Evolutionary conservation across 352 stramenopile genomes (phyloP).

Genomic region (Phytophthora crassamura): DNA sequence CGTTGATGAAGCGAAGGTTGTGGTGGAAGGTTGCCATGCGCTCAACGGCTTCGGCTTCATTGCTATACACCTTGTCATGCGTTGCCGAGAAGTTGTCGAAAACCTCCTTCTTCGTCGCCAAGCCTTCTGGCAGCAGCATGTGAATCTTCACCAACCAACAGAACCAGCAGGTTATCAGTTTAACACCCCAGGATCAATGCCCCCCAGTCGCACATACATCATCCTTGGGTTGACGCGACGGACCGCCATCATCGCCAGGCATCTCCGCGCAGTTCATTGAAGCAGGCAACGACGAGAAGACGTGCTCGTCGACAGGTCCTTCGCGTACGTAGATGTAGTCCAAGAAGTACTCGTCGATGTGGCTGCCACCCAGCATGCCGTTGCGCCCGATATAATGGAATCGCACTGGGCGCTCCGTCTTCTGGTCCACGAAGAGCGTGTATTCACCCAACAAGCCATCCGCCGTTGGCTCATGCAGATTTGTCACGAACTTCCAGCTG

Average conservation of each 20-base stretch:
- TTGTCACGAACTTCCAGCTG: constrained; percentile 84
- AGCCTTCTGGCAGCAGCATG: constrained; percentile 81
- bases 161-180: constrained; percentile 6
- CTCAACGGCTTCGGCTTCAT: constrained; percentile 51
- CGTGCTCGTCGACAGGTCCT: constrained; percentile 64
- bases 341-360: constrained; percentile 92
- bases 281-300: constrained; percentile 73
- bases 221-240: constrained; percentile 57
- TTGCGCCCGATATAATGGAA: constrained; percentile 91
- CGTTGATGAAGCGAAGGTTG: constrained; percentile 88
- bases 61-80: constrained; percentile 69
- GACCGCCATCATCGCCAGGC: constrained; percentile 50
- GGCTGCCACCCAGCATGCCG: constrained; percentile 81
- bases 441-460: constrained; percentile 86
- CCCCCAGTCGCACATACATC: constrained; percentile 53
- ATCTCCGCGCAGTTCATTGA: constrained; percentile 87
- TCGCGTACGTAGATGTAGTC: constrained; percentile 90
- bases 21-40: constrained; percentile 79
- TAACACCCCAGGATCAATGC: constrained; percentile 1
- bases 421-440: constrained; percentile 86
- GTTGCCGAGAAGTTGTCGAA: constrained; percentile 74
- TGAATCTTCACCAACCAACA: constrained; percentile 61
- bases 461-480: constrained; percentile 51
- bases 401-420: constrained; percentile 74
- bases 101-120: constrained; percentile 53